phyloP scores from a whole-genome alignment of 805 yeast genomes.

The Pichia gijzeniarum region DNA sequence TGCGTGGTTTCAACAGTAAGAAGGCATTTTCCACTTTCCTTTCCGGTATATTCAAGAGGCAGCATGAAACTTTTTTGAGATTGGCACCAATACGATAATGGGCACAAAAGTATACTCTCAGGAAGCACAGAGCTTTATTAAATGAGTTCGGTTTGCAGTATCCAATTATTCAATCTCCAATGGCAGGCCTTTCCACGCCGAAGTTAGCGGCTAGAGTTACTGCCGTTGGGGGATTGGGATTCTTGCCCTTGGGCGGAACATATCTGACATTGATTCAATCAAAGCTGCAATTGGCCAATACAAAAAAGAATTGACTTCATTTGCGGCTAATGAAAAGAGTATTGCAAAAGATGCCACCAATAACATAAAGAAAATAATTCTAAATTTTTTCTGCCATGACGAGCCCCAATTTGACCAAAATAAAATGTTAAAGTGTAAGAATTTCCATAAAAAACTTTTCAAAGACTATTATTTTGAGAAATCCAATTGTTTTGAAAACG shows the following conservation, averaged over 20 bases:
- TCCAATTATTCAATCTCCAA: constrained; percentile 3
- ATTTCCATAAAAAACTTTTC: background rate
- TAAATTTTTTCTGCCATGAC: constrained; percentile 1
- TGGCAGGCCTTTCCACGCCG: constrained; percentile 3
- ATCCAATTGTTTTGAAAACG: background rate
- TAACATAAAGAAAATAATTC: background rate
- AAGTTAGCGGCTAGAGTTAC: background rate
- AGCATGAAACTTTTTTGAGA: no score
- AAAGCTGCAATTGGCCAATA: background rate
- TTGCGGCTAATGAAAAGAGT: background rate
- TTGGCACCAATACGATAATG: background rate
- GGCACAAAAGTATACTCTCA: background rate
- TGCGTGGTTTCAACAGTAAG: no score
- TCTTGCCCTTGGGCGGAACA: background rate
- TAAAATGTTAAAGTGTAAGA: background rate
- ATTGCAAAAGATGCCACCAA: background rate
- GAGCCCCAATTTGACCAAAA: background rate
- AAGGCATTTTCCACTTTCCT: no score
- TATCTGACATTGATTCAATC: background rate
- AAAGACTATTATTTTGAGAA: background rate
- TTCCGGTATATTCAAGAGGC: no score
- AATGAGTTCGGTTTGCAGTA: background rate
- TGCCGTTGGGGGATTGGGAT: background rate
- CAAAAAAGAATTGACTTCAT: background rate
- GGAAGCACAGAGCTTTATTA: background rate